phyloP scores from a whole-genome alignment of 2,329 filamentous ascomycete genomes.

The Didymosphaeria variabile region DNA sequence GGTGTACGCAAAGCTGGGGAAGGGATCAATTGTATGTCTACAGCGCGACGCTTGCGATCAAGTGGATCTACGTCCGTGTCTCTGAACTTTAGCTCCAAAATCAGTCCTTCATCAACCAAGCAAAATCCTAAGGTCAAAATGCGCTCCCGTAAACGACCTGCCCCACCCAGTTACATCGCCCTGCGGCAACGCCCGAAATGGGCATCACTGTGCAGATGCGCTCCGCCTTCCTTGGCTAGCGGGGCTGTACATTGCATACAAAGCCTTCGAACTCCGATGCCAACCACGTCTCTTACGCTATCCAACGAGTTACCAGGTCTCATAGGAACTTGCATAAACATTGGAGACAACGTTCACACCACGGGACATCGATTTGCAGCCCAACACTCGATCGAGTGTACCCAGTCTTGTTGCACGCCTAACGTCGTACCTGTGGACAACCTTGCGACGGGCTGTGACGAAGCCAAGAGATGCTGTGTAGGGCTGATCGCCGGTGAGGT shows the following conservation, averaged over 20 bases:
- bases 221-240: conserved; percentile 9
- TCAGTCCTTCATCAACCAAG: too few relatives aligned
- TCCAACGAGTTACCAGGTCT: too few relatives aligned
- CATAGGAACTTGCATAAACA: not conserved
- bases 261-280: not conserved
- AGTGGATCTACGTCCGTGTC: too few relatives aligned
- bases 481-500: not conserved
- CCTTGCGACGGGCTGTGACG: conserved; percentile 6
- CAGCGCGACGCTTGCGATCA: too few relatives aligned
- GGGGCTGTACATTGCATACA: conserved; percentile 3
- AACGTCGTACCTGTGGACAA: not conserved
- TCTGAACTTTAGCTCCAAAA: too few relatives aligned
- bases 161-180: not conserved
- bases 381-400: not conserved
- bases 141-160: not conserved
- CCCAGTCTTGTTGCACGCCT: not conserved
- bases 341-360: too few relatives aligned
- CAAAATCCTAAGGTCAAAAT: not conserved
- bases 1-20: too few relatives aligned
- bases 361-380: too few relatives aligned
- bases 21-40: too few relatives aligned
- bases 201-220: not conserved
- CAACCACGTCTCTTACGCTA: not conserved
- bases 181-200: not conserved
- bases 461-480: conserved; percentile 8